Evolutionary conservation across 495 filamentous ascomycete species (phyloP).

Genomic region (Amorphotheca resinae): DNA sequence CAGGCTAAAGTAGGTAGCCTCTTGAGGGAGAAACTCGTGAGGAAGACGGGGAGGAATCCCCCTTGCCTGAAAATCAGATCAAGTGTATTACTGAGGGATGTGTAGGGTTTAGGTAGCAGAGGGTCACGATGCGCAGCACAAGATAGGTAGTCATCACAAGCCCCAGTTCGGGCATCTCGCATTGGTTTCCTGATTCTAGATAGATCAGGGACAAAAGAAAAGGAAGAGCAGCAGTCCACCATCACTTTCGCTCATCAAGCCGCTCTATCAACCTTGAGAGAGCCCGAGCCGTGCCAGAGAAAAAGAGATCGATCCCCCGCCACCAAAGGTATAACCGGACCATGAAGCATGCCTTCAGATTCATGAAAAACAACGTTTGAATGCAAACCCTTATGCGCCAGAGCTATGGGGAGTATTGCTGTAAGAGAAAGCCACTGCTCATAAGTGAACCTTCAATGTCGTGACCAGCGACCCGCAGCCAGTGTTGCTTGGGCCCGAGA

Average conservation of each 20-base stretch:
- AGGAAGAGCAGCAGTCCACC: no score
- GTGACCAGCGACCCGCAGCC: constrained; percentile 9
- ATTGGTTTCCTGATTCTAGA: not conserved
- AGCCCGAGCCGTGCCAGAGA: constrained; percentile 1
- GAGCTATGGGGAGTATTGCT: constrained; percentile 15
- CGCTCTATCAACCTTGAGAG: constrained; percentile 6
- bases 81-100: no score
- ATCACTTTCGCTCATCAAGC: not conserved
- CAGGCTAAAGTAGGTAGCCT: no score
- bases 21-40: no score
- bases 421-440: constrained; percentile 17
- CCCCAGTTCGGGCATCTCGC: not conserved
- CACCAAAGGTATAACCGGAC: not conserved
- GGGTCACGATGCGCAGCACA: no score
- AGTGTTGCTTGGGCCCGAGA: constrained; percentile 11
- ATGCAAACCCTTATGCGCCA: constrained; percentile 12
- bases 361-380: not conserved
- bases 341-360: not conserved
- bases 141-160: no score
- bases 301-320: constrained; percentile 11
- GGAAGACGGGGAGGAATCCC: no score
- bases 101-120: no score
- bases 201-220: not conserved
- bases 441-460: constrained; percentile 16
- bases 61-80: no score